Evolutionary conservation across 1,139 yeast species (phyloP).

Genomic region (Nadsonia commutata): DNA sequence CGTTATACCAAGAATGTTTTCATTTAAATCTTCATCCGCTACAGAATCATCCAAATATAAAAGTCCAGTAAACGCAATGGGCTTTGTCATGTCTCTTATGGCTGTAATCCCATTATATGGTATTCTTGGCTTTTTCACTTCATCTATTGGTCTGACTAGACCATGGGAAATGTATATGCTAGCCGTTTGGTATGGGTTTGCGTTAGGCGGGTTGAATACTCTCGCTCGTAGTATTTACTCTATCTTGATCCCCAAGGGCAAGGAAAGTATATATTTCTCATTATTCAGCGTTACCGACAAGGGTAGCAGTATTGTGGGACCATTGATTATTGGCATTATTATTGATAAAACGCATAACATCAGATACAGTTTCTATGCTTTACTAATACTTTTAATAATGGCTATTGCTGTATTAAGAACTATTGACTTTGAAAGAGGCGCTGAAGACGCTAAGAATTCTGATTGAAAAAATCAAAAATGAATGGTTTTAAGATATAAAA

Average conservation of each 20-base stretch:
- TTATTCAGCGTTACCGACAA: constrained; percentile 59
- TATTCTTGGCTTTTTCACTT: constrained; percentile 39
- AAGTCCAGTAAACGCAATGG: constrained; percentile 33
- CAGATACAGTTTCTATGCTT: constrained; percentile 48
- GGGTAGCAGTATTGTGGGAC: constrained; percentile 59
- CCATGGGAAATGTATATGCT: constrained; percentile 49
- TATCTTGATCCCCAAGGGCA: constrained; percentile 50
- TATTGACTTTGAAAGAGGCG: constrained; percentile 44
- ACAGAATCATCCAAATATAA: constrained; percentile 19
- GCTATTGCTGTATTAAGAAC: constrained; percentile 37
- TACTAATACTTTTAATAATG: constrained; percentile 34
- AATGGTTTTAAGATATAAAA: too few species aligned
- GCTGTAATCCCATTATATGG: constrained; percentile 55
- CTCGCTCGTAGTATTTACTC: constrained; percentile 50
- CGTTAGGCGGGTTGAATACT: constrained; percentile 54
- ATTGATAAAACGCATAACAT: constrained; percentile 57
- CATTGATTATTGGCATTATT: constrained; percentile 46
- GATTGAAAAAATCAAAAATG: too few species aligned
- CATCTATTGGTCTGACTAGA: constrained; percentile 38
- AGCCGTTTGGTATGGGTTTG: constrained; percentile 57
- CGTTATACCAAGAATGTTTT: constrained; percentile 29
- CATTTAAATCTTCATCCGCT: constrained; percentile 23
- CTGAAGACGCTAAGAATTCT: constrained; percentile 19
- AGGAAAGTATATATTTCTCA: constrained; percentile 56
- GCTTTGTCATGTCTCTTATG: constrained; percentile 42